A percentile compares a stretch with the other conserved stretches of the same genome.
Evolutionary conservation across 2,329 filamentous ascomycete genomes (phyloP).

Genomic region (Fusarium tricinctum): DNA sequence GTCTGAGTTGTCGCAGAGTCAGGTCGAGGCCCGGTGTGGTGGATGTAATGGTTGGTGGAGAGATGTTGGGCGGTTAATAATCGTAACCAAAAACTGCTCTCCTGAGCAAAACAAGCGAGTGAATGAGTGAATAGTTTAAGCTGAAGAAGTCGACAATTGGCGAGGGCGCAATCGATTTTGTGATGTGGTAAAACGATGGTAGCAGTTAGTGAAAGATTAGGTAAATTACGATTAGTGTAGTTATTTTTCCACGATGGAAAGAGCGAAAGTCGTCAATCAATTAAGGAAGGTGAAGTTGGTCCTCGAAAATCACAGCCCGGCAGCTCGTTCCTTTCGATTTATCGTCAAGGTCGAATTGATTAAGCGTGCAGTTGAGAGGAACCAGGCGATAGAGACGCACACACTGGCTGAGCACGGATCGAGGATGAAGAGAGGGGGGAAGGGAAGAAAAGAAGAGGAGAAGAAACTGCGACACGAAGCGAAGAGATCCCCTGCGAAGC

Average conservation of each 20-base stretch:
- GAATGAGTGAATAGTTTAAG: slow-evolving; percentile 34
- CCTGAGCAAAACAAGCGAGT: slow-evolving; percentile 40
- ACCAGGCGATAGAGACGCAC: slow-evolving; percentile 45
- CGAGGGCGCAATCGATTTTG: slow-evolving; percentile 32
- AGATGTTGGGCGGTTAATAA: slow-evolving; percentile 49
- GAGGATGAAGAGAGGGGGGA: slow-evolving; percentile 21
- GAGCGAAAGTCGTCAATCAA: slow-evolving; percentile 42
- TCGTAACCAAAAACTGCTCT: slow-evolving; percentile 53
- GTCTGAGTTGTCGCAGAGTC: slow-evolving; percentile 25
- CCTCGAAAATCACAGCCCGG: slow-evolving; percentile 40
- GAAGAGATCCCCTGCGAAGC: slow-evolving; percentile 34
- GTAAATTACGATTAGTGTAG: slow-evolving; percentile 46
- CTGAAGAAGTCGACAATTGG: slow-evolving; percentile 31
- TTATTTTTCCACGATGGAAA: slow-evolving; percentile 28
- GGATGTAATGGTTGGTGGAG: slow-evolving; percentile 44
- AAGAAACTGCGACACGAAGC: slow-evolving; percentile 31
- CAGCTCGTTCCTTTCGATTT: slow-evolving; percentile 49
- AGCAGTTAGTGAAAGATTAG: slow-evolving; percentile 46
- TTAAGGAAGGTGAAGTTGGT: slow-evolving; percentile 41
- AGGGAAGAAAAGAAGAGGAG: slow-evolving; percentile 24
- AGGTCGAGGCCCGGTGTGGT: slow-evolving; percentile 22
- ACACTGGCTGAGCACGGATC: slow-evolving; percentile 47
- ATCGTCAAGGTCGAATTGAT: slow-evolving; percentile 39
- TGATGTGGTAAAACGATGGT: slow-evolving; percentile 43
- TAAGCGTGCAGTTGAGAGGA: slow-evolving; percentile 42